Conservation (phyloP, 371 early-diverging fungal genomes). For the Syncephalastrum sp. region DNA sequence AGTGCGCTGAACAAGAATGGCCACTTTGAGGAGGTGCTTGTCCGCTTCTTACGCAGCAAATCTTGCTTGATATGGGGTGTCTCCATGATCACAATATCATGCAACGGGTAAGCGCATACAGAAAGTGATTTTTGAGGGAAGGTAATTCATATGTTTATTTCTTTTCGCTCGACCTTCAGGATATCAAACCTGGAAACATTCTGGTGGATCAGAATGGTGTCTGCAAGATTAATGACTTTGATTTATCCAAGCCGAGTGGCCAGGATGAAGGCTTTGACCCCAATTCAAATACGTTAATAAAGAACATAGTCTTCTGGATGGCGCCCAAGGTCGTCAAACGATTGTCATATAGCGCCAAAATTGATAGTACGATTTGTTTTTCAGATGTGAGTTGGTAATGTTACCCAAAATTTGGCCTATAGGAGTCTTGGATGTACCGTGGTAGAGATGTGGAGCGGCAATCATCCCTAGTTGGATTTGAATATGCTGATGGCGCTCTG, state of each 20-base stretch:
- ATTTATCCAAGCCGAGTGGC: constrained; percentile 87
- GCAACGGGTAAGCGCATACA: constrained; percentile 67
- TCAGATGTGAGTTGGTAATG: no score
- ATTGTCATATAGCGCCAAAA: constrained; percentile 66
- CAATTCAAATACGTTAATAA: constrained; percentile 45
- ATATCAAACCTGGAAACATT: constrained; percentile 95
- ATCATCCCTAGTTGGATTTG: constrained; percentile 89
- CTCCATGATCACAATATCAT: constrained; percentile 93
- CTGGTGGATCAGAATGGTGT: constrained; percentile 85
- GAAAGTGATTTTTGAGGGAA: background rate
- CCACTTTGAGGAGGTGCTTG: constrained; percentile 78
- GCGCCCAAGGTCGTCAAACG: constrained; percentile 81
- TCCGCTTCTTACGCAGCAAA: constrained; percentile 83
- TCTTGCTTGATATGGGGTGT: constrained; percentile 91
- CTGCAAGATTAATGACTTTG: constrained; percentile 99
- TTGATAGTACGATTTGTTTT: constrained; percentile 50
- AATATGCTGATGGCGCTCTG: constrained; percentile 88
- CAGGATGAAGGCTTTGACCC: constrained; percentile 51
- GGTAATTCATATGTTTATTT: background rate
- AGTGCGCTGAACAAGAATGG: constrained; percentile 81
- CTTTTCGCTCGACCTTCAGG: constrained; percentile 28
- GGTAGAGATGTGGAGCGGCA: constrained; percentile 93
- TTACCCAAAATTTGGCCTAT: background rate
- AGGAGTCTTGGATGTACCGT: constrained; percentile 88
- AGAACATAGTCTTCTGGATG: constrained; percentile 70